Base-by-base conservation (phyloP, 192 early-diverging fungal genomes). In the Paraglomus occultum region DNA sequence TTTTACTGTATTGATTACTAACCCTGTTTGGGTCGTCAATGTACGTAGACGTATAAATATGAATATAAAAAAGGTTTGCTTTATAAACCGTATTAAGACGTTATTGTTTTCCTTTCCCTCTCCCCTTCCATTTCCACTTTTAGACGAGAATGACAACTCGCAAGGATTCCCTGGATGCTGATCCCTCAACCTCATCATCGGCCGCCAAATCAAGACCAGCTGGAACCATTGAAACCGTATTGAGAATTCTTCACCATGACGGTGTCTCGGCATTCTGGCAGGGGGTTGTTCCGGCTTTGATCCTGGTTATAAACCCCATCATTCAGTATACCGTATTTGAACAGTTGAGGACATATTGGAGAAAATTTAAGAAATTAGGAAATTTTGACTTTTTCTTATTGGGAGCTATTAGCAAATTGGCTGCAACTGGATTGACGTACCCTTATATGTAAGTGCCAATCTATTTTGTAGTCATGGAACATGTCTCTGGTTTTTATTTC, bases 261-360 rank as follows among this genome's bases (percentile, higher is more conserved):
- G 97, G 97, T 46, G 54, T 92, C 62, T 70, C 82, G 59, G 89
- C 91, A 10, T 90, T 99, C 80, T 99, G 89, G 87, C 87, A 91
- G 70, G 97, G 97, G 46, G 85, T 98, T 39, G 76, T 90, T 43
- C 95, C 97, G 43, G 97, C 97, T 51, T 84, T 99, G 72, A 92
- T 99, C 63, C 83, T 99, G 78, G 97, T 99, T 53, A 94, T 93
- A 83, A 99, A 99, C 83, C 97, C 97, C 50, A 95, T 99, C 64
- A 99, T 99, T 79, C 97, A 99, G 84, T 99, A 97, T 82, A 98
- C 97, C 7, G 91, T 90, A 7, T 99, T 97, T 86, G 97, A 99
- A 83, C 91, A 93, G 79, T 72, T 97, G 67, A 94, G 93, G 85
- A 83, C 81, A 51, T 77, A 73, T 22, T 79, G 88, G 47, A 65